Conservation (phyloP, 2,329 filamentous ascomycete species). For the Knufia fluminis region DNA sequence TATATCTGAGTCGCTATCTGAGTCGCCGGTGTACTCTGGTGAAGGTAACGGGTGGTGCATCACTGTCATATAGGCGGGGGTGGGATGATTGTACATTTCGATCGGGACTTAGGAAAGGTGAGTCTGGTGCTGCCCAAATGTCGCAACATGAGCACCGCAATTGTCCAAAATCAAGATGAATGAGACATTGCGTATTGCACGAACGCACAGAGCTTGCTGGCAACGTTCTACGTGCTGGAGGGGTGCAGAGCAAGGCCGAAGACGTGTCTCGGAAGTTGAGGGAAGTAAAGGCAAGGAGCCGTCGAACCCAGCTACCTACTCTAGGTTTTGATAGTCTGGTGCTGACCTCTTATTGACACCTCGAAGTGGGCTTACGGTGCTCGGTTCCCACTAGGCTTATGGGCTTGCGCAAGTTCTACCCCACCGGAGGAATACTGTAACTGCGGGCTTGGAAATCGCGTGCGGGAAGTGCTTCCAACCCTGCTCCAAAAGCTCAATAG, state of each 20-base stretch:
- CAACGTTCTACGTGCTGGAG: not conserved
- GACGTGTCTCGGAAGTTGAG: not conserved
- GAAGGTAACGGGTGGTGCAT: slow-evolving; percentile 4
- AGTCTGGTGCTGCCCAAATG: slow-evolving; percentile 3
- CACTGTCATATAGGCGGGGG: slow-evolving; percentile 8
- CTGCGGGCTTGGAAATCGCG: too few relatives aligned
- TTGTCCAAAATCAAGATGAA: not conserved
- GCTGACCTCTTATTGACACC: not conserved
- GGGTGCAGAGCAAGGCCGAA: not conserved
- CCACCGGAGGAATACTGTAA: too few relatives aligned
- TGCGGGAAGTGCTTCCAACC: not conserved
- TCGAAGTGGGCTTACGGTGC: not conserved
- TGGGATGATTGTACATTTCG: slow-evolving; percentile 8
- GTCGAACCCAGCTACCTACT: not conserved
- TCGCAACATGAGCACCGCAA: slow-evolving; percentile 4
- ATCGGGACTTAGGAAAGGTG: slow-evolving; percentile 7
- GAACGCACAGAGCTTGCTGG: not conserved
- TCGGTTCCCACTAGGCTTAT: not conserved
- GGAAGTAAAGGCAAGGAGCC: not conserved
- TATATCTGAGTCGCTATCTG: slow-evolving; percentile 8
- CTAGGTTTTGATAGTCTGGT: not conserved
- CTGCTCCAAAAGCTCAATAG: not conserved
- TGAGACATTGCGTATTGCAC: not conserved
- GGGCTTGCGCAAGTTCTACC: not conserved
- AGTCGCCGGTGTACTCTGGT: slow-evolving; percentile 7